Conservation (phyloP, 768 basidiomycete species). For the Xanthoconium stramineum region DNA sequence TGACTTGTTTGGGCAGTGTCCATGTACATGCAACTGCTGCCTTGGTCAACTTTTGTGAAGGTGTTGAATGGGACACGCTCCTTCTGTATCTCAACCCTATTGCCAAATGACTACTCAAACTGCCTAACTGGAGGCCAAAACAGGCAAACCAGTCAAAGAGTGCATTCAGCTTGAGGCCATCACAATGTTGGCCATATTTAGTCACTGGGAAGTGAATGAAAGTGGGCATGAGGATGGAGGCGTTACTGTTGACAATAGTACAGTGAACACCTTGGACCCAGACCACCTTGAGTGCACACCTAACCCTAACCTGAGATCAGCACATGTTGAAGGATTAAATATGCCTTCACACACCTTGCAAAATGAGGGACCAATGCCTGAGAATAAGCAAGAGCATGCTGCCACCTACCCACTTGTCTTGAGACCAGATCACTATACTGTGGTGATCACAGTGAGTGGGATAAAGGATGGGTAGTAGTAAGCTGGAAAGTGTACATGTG, state of each 20-base stretch:
- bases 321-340: background rate
- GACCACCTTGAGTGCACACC: slow-evolving; percentile 54
- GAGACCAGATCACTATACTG: slow-evolving; percentile 65
- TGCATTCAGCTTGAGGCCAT: too few species aligned
- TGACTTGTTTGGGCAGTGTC: too few species aligned
- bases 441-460: slow-evolving; percentile 12
- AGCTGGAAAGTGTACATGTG: slow-evolving; percentile 36
- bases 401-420: slow-evolving; percentile 49
- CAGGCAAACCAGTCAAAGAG: too few species aligned
- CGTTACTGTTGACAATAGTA: slow-evolving; percentile 57
- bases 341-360: slow-evolving; percentile 47
- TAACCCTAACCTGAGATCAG: slow-evolving; percentile 24
- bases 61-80: too few species aligned
- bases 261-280: slow-evolving; percentile 52
- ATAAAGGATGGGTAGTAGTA: background rate
- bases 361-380: slow-evolving; percentile 68
- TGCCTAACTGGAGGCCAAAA: too few species aligned
- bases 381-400: slow-evolving; percentile 53
- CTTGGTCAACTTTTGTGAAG: too few species aligned
- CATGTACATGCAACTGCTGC: too few species aligned
- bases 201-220: slow-evolving; percentile 77
- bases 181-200: too few species aligned
- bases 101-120: too few species aligned
- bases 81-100: too few species aligned
- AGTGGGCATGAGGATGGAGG: slow-evolving; percentile 59